Evolutionary conservation across 1,139 yeast species (phyloP), one percentile per base, ranked within the genome.

Genomic region (Blastobotrys persicus): DNA sequence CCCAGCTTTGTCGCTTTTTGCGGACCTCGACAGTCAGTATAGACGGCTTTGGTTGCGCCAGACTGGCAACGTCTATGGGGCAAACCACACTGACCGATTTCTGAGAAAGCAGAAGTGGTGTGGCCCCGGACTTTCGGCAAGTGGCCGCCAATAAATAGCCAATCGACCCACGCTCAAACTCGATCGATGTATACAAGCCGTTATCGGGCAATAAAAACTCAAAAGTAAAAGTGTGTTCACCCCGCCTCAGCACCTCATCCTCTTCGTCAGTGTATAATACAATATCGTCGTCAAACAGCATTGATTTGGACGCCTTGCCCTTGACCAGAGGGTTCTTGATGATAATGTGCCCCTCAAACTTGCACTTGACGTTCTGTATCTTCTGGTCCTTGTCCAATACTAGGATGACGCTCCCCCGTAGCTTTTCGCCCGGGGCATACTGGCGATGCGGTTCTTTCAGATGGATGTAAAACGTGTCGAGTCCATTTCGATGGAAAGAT

Each of bases 221-320:
- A 61, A 89, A 89, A 12, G 95, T 95, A 64, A 89, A 89, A 35
- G 88, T 72, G 66, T 89, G 97, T 61, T 87, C 92, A 26, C 97
- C 97, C 57, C 56, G 48, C 9, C 59, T 60, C n/a, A 56, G 48
- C n/a, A 50, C 45, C 18, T 33, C 46, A n/a, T 38, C 46, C 12
- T 44, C 47, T 14, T 35, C 45, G 28, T 45, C 42, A 4, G 40
- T 35, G 68, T 85, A 87, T n/a, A 88, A 76, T 39, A 73, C 69
- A 13, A 84, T 79, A 7, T 82, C 75, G 60, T 83, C 88, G 51
- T 83, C 79, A 67, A 87, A 82, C 26, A 88, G 68, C 13, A 70
- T 67, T 49, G 78, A 61, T 40, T 60, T 57, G 33, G 57, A 54
- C 17, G 63, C 55, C 42, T 65, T 59, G 31, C 67, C 66, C 52